A percentile compares a stretch with the other conserved stretches of the same genome.
phyloP scores from a whole-genome alignment of 352 stramenopile genomes.

The Sclerospora graminicola region DNA sequence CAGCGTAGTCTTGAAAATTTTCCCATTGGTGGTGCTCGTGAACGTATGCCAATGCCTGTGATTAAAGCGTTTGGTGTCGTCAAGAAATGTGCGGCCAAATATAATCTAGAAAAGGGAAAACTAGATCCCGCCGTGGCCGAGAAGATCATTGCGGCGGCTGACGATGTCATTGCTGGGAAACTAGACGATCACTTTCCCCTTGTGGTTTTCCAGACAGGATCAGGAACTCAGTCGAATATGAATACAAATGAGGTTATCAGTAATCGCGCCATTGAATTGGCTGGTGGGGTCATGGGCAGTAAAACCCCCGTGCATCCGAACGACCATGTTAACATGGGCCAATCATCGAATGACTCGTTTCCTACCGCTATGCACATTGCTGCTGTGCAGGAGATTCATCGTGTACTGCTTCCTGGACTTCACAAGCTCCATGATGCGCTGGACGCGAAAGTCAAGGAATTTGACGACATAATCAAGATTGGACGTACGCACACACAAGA shows the following conservation, averaged over 20 bases:
- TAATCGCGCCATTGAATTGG: constrained; percentile 55
- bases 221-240: constrained; percentile 69
- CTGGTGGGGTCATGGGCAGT: constrained; percentile 34
- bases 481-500: constrained; percentile 93
- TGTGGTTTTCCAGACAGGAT: constrained; percentile 67
- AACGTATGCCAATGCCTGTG: constrained; percentile 91
- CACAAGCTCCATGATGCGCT: constrained; percentile 79
- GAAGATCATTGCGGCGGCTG: constrained; percentile 87
- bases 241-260: constrained; percentile 74
- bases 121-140: constrained; percentile 66
- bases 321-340: constrained; percentile 96
- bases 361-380: constrained; percentile 97
- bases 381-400: constrained; percentile 78
- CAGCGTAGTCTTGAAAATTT: constrained; percentile 95
- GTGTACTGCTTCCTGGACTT: constrained; percentile 61
- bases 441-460: constrained; percentile 84
- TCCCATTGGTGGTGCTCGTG: constrained; percentile 83
- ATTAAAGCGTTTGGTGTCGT: constrained; percentile 91
- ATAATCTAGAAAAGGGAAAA: constrained; percentile 85
- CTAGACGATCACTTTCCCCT: constrained; percentile 94
- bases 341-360: constrained; percentile 95
- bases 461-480: constrained; percentile 95
- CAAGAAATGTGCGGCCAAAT: constrained; percentile 92
- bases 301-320: constrained; percentile 88
- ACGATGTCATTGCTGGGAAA: constrained; percentile 89